These are phyloP conservation scores for Toxicodendron radicans DNA, from an alignment of 345 rosid species.

Conservation along the genomic window DNA sequence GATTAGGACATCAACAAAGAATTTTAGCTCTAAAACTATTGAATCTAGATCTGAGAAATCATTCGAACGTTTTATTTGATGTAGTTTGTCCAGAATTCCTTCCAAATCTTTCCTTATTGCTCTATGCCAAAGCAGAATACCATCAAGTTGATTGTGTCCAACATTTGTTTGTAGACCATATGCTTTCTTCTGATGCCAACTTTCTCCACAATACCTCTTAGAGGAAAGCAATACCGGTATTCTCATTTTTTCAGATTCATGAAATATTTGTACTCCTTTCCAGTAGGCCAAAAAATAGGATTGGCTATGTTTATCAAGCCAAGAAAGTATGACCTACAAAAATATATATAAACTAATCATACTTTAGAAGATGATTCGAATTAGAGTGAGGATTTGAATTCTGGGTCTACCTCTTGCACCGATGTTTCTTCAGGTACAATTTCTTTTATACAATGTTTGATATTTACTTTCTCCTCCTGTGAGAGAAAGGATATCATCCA, in stretches of 20 bases:
- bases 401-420: conserved; percentile 55
- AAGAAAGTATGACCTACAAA: conserved; percentile 60
- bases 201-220: conserved; percentile 33
- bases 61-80: conserved; percentile 38
- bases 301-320: conserved; percentile 37
- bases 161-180: conserved; percentile 19
- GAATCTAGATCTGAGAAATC: conserved; percentile 37
- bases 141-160: conserved; percentile 32
- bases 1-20: conserved; percentile 62
- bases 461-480: conserved; percentile 40
- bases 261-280: conserved; percentile 25
- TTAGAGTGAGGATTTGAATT: conserved; percentile 21
- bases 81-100: conserved; percentile 46
- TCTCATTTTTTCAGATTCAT: conserved; percentile 28
- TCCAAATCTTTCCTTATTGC: conserved; percentile 57
- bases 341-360: conserved; percentile 25
- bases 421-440: conserved; percentile 46
- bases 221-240: conserved; percentile 23
- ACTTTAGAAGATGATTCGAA: conserved; percentile 9
- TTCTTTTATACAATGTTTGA: conserved; percentile 38
- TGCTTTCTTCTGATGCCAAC: conserved; percentile 28
- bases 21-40: conserved; percentile 48
- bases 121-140: conserved; percentile 56
- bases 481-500: conserved; percentile 62
- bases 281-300: conserved; percentile 24